Conservation (phyloP, 1,284 basidiomycete species). For the Trichosporon asahii region DNA sequence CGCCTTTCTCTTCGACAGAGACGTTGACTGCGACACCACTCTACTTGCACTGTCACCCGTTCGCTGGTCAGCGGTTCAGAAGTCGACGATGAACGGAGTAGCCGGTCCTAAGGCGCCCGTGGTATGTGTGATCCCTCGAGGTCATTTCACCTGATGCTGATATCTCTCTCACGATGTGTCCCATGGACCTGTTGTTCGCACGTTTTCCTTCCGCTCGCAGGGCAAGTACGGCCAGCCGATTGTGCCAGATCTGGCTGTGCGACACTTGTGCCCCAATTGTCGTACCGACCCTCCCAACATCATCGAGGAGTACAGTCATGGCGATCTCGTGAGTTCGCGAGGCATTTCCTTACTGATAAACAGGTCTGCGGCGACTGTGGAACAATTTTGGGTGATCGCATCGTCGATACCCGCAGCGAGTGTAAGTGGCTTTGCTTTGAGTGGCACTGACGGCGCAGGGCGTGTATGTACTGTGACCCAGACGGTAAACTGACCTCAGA, state of each 20-base stretch:
- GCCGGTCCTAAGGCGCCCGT: constrained; percentile 39
- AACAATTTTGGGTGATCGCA: constrained; percentile 87
- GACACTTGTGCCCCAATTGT: constrained; percentile 92
- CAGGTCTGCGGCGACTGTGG: constrained; percentile 84
- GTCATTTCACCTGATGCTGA: too few species aligned
- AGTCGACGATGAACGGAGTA: constrained; percentile 28
- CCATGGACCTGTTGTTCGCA: not conserved
- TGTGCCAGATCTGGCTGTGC: constrained; percentile 67
- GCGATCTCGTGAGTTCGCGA: constrained; percentile 70
- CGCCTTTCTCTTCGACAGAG: not conserved
- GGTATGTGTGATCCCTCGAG: too few species aligned
- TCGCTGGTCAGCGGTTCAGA: not conserved
- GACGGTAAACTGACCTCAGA: constrained; percentile 56
- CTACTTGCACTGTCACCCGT: not conserved
- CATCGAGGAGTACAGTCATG: constrained; percentile 94
- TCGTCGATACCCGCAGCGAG: constrained; percentile 97
- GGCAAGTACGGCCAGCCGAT: constrained; percentile 58
- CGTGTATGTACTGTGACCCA: constrained; percentile 60
- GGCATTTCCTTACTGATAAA: not conserved
- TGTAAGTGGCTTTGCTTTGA: constrained; percentile 56
- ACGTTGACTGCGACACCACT: not conserved
- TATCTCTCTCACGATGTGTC: not conserved
- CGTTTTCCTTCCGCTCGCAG: constrained; percentile 20
- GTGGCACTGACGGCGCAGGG: constrained; percentile 45
- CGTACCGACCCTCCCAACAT: constrained; percentile 87